Evolutionary conservation across 345 rosid genomes (phyloP).

Genomic region (Gynandropsis gynandra): DNA sequence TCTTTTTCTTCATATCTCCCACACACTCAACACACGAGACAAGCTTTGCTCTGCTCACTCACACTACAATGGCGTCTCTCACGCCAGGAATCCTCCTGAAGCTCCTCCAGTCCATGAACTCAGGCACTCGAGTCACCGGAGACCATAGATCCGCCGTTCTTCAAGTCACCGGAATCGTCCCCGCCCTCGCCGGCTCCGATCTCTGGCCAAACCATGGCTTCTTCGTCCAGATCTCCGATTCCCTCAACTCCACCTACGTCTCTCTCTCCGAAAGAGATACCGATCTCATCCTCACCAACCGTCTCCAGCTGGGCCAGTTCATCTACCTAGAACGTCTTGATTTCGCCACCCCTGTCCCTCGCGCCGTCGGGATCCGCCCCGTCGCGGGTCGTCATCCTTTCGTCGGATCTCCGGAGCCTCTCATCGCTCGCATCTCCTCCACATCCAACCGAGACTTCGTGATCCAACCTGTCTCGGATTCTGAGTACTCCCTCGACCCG

Average conservation of each 20-base stretch:
- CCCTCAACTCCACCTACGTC: conserved; percentile 90
- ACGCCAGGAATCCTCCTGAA: conserved; percentile 80
- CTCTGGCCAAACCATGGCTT: conserved; percentile 94
- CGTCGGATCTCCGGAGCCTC: conserved; percentile 74
- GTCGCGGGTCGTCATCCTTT: conserved; percentile 89
- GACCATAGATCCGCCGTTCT: conserved; percentile 93
- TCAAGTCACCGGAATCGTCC: conserved; percentile 88
- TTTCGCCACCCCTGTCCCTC: conserved; percentile 75
- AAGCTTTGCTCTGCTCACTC: too few relatives aligned
- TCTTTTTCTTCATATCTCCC: background rate
- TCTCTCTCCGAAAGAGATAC: conserved; percentile 89
- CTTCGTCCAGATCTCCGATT: conserved; percentile 94
- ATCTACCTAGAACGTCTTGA: conserved; percentile 79
- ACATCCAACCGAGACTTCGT: conserved; percentile 67
- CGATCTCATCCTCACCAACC: conserved; percentile 82
- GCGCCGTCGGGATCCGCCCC: conserved; percentile 70
- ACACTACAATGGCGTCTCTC: conserved; percentile 61
- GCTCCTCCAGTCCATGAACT: conserved; percentile 85
- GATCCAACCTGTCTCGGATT: conserved; percentile 74
- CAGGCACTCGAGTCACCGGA: conserved; percentile 70
- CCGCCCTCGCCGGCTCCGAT: conserved; percentile 85
- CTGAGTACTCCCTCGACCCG: conserved; percentile 66
- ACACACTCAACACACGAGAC: background rate
- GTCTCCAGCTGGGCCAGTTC: conserved; percentile 98
- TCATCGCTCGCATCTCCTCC: conserved; percentile 64